Conservation (phyloP, 1,139 yeast genomes). For the Lodderomyces margitis region DNA sequence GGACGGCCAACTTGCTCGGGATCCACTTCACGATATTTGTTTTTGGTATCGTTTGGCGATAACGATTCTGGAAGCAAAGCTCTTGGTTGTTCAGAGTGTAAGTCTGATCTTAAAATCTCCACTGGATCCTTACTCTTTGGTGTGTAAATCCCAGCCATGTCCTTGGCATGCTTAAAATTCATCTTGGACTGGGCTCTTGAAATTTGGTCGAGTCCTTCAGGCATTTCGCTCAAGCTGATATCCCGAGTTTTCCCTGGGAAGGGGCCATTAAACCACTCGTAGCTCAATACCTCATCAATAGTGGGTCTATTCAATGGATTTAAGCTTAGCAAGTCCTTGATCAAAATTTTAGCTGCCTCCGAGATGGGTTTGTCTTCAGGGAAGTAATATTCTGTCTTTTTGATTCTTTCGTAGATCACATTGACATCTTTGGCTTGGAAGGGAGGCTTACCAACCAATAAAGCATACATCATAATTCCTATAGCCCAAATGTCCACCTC, state of each 20-base stretch:
- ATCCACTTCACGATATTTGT: slow-evolving; percentile 76
- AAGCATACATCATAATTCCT: slow-evolving; percentile 92
- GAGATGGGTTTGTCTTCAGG: slow-evolving; percentile 75
- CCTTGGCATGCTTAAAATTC: slow-evolving; percentile 68
- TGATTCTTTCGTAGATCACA: slow-evolving; percentile 88
- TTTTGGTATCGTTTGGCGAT: slow-evolving; percentile 89
- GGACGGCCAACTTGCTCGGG: slow-evolving; percentile 39
- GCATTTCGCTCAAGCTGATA: slow-evolving; percentile 55
- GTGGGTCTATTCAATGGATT: slow-evolving; percentile 84
- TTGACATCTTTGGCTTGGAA: slow-evolving; percentile 96
- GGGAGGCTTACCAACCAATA: slow-evolving; percentile 92
- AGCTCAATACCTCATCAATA: slow-evolving; percentile 72
- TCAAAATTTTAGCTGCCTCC: slow-evolving; percentile 67
- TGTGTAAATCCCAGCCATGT: slow-evolving; percentile 60
- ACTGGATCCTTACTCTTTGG: slow-evolving; percentile 60
- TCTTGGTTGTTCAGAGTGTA: slow-evolving; percentile 67
- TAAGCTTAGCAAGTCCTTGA: slow-evolving; percentile 67
- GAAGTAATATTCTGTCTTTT: slow-evolving; percentile 74
- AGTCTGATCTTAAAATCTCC: slow-evolving; percentile 66
- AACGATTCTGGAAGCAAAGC: slow-evolving; percentile 81
- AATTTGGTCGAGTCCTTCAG: slow-evolving; percentile 56
- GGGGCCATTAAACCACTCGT: slow-evolving; percentile 81
- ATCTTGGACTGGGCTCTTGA: slow-evolving; percentile 62
- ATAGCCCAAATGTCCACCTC: slow-evolving; percentile 98
- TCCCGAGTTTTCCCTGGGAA: slow-evolving; percentile 75